A percentile compares a stretch with the other conserved stretches of the same genome.
Conservation (phyloP, 2,329 filamentous ascomycete genomes). For the Diplodia scrobiculata region DNA sequence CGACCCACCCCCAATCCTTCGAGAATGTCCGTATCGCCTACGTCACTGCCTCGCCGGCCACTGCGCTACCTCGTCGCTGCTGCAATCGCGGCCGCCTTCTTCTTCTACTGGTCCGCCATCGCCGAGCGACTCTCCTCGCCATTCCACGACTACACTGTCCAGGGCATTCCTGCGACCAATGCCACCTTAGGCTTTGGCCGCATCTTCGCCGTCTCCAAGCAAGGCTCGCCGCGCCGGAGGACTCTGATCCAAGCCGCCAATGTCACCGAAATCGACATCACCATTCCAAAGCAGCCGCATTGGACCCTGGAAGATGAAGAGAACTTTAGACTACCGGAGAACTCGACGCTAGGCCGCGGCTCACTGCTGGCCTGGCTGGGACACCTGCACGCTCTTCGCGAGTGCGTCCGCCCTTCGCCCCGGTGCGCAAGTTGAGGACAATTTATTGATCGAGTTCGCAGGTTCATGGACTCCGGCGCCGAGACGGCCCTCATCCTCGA, state of each 20-base stretch:
- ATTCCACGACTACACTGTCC: not conserved
- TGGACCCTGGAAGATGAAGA: constrained; percentile 49
- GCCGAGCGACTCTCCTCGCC: constrained; percentile 15
- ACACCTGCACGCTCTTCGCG: constrained; percentile 48
- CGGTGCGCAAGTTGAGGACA: not conserved
- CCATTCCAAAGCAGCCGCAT: constrained; percentile 47
- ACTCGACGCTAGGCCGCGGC: constrained; percentile 40
- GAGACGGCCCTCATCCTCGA: constrained; percentile 50
- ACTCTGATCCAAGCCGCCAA: constrained; percentile 48
- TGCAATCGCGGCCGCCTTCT: constrained; percentile 13
- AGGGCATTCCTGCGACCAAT: constrained; percentile 37
- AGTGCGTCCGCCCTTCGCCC: constrained; percentile 34
- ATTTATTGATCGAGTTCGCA: constrained; percentile 31
- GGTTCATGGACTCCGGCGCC: constrained; percentile 48
- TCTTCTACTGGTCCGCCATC: constrained; percentile 26
- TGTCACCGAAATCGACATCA: constrained; percentile 48
- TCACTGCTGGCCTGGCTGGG: constrained; percentile 51
- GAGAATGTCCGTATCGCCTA: constrained; percentile 29
- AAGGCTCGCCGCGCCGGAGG: constrained; percentile 45
- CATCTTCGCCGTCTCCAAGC: constrained; percentile 47
- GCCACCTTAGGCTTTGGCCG: constrained; percentile 47
- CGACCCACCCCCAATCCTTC: constrained; percentile 1
- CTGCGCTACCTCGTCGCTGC: constrained; percentile 29
- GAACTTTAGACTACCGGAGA: constrained; percentile 42
- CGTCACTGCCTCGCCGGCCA: constrained; percentile 29